Conservation (phyloP, 2,329 filamentous ascomycete species). For the Chaetomiaceae sp. region DNA sequence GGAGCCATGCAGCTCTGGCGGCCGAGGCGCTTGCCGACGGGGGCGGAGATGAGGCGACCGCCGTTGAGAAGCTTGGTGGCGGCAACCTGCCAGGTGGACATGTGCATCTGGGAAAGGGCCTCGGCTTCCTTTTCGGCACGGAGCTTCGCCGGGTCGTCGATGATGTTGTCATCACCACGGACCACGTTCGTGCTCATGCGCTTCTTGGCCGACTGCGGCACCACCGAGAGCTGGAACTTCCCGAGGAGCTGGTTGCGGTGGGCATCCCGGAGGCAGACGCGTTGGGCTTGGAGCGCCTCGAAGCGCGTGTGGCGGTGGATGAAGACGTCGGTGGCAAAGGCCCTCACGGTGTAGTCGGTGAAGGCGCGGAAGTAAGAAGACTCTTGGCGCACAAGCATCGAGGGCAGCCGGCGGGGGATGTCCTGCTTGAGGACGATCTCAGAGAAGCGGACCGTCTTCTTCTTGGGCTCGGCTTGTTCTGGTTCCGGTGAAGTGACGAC, state of each 20-base stretch:
- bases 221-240: conserved; percentile 72
- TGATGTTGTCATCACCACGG: conserved; percentile 61
- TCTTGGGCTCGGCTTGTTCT: conserved; percentile 35
- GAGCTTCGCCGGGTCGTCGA: conserved; percentile 58
- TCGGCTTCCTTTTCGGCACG: conserved; percentile 73
- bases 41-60: conserved; percentile 59
- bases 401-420: conserved; percentile 47
- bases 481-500: conserved; percentile 15
- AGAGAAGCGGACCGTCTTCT: conserved; percentile 75
- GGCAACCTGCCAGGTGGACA: conserved; percentile 57
- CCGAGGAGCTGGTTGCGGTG: conserved; percentile 81
- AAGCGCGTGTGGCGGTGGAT: conserved; percentile 80
- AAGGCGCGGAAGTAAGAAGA: conserved; percentile 88
- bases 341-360: conserved; percentile 64
- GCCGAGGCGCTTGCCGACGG: conserved; percentile 57
- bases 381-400: conserved; percentile 54
- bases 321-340: conserved; percentile 68
- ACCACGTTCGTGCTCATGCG: conserved; percentile 68
- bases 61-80: conserved; percentile 58
- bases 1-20: conserved; percentile 47
- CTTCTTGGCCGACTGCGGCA: conserved; percentile 65
- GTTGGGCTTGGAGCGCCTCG: conserved; percentile 79
- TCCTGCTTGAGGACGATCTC: conserved; percentile 44
- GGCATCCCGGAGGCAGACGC: conserved; percentile 64
- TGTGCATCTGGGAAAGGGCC: conserved; percentile 66